phyloP scores from a whole-genome alignment of 805 yeast species.

The Wickerhamiella allomyrinae region DNA sequence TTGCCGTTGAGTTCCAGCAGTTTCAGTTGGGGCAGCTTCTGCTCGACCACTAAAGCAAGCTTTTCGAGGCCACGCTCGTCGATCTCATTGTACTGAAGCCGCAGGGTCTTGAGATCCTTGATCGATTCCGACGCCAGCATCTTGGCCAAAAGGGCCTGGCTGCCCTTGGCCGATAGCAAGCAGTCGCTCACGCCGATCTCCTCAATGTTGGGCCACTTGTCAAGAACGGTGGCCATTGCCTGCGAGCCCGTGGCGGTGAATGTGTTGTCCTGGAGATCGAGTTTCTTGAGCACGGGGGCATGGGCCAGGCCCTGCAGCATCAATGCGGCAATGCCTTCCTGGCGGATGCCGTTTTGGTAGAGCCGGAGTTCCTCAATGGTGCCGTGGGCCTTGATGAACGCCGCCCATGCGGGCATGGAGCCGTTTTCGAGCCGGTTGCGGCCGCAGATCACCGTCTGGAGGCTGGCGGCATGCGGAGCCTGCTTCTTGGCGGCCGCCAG shows the following conservation, averaged over 20 bases:
- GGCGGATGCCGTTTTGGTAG: constrained; percentile 96
- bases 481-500: constrained; percentile 50
- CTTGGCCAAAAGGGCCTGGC: constrained; percentile 35
- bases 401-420: constrained; percentile 68
- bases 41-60: constrained; percentile 40
- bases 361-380: constrained; percentile 60
- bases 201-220: constrained; percentile 48
- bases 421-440: constrained; percentile 96
- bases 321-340: constrained; percentile 70
- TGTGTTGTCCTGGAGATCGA: constrained; percentile 93
- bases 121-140: constrained; percentile 15
- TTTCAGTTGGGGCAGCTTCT: constrained; percentile 46
- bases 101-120: constrained; percentile 40
- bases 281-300: constrained; percentile 43
- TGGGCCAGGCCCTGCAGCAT: constrained; percentile 55
- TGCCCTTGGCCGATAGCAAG: constrained; percentile 67
- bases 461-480: constrained; percentile 35
- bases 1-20: constrained; percentile 83
- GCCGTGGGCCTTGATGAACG: constrained; percentile 70
- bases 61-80: constrained; percentile 46
- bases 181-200: constrained; percentile 87
- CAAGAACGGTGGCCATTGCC: constrained; percentile 47
- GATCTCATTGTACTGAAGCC: constrained; percentile 80
- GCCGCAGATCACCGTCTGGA: constrained; percentile 80
- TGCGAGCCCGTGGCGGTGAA: constrained; percentile 57